A percentile compares a stretch with the other conserved stretches of the same genome.
phyloP scores from a whole-genome alignment of 306 rosid species.

The Begonia loranthoides region DNA sequence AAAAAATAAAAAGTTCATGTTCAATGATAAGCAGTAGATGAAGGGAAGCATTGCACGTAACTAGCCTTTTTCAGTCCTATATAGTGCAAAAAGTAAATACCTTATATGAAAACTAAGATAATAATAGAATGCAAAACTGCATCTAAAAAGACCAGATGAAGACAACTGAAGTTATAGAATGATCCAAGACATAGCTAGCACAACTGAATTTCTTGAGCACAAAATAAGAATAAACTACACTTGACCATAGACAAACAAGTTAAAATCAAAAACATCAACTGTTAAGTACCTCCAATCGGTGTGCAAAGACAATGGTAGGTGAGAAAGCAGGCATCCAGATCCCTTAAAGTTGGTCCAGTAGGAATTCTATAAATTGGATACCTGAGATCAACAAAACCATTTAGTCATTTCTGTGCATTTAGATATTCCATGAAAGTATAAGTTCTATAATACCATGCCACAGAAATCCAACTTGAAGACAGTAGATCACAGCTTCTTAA shows the following conservation, averaged over 20 bases:
- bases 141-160: neutral
- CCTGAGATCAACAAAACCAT: conserved; percentile 31
- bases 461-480: conserved; percentile 82
- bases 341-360: conserved; percentile 75
- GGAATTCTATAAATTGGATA: conserved; percentile 95
- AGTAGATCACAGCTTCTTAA: conserved; percentile 77
- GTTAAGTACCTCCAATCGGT: conserved; percentile 47
- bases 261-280: neutral
- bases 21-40: no score
- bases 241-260: neutral
- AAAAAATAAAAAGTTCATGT: no score
- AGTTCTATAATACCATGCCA: conserved; percentile 54
- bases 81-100: no score
- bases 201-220: no score
- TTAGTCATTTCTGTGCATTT: neutral
- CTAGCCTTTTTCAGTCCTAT: no score
- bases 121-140: neutral
- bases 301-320: conserved; percentile 77
- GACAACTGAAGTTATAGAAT: no score
- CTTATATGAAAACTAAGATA: neutral
- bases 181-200: no score
- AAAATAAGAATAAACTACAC: neutral
- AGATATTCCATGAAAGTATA: no score
- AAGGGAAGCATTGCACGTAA: no score
- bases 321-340: conserved; percentile 81